phyloP scores from a whole-genome alignment of 805 yeast genomes.

The Henningerozyma blattae region DNA sequence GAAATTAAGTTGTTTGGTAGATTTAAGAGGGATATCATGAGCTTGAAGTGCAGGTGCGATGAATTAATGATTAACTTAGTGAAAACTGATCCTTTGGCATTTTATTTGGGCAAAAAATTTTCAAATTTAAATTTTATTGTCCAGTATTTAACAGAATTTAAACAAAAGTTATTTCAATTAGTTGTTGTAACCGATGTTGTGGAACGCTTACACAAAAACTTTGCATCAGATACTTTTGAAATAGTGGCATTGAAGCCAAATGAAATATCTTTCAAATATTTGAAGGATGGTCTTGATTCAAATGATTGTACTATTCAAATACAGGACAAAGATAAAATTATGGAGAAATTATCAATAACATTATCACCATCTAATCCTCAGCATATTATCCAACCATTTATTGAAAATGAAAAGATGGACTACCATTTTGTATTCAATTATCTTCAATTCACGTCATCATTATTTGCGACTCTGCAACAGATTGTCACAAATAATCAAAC shows the following conservation, averaged over 20 bases:
- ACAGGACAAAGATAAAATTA: constrained; percentile 11
- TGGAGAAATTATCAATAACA: constrained; percentile 19
- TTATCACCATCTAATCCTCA: constrained; percentile 24
- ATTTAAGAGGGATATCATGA: constrained; percentile 21
- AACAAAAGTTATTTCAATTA: constrained; percentile 23
- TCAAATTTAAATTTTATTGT: constrained; percentile 16
- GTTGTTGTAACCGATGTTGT: constrained; percentile 24
- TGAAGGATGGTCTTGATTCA: constrained; percentile 12
- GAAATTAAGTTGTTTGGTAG: constrained; percentile 21
- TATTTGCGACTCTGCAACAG: constrained; percentile 14
- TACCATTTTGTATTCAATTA: constrained; percentile 25
- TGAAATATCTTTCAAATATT: constrained; percentile 25
- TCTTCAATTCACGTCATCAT: constrained; percentile 23
- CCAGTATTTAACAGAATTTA: constrained; percentile 17
- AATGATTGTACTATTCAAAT: constrained; percentile 25
- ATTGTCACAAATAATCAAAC: constrained; percentile 7
- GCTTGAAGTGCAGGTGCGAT: constrained; percentile 20
- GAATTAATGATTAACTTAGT: constrained; percentile 20
- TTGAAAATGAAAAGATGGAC: constrained; percentile 17
- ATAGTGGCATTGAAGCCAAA: constrained; percentile 22
- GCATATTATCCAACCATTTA: constrained; percentile 22
- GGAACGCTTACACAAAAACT: constrained; percentile 22
- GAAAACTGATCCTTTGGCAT: constrained; percentile 16
- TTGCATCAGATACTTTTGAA: constrained; percentile 21
- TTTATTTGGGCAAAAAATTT: constrained; percentile 18